Base-by-base conservation (phyloP, 371 early-diverging fungal species). In the Mortierella sp. region DNA sequence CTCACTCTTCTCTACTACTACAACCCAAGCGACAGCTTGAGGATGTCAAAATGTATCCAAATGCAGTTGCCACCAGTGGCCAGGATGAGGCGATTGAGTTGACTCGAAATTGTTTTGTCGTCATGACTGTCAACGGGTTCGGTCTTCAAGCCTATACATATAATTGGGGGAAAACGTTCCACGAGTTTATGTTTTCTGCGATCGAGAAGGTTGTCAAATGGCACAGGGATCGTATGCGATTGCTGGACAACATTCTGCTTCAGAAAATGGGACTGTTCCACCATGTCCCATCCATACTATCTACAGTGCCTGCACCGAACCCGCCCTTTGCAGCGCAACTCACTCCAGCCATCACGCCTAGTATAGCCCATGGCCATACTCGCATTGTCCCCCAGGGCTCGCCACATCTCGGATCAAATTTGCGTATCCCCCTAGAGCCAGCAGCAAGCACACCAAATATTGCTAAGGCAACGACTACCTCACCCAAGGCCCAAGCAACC, bases 241-340 rank as follows among this genome's bases (percentile, higher is more conserved):
- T 87, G 0, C 65, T 92, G 0, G 86, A 88, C 60, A 90, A 88
- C 55, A 89, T 93, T 28, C 53, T 93, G 8, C 85, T 90, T 63
- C 93, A 93, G 70, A 93, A 93, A 61, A 84, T 93, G 86, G 93
- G 93, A 3, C 81, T 92, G 4, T 93, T 93, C 69, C 86, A 89
- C 58, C 92, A 92, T 65, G 78, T 86, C 0, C 82, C 76, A 4
- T 70, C 76, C 63, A 87, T 45, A 71, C 71, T 58, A 50, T 87
- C 47, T 58, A 22, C 45, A 0, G 45, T 68, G 10, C 21, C 63
- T 3, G 58, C 70, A 4, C 32, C 13, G 28, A 55, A 55, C 16
- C 22, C 22, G 15, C 22, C 28, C 8, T 3, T 7, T 28, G 19
- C 32, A 28, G 22, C 13, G 10, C 55, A 22, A 15, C 32, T 16